phyloP scores from a whole-genome alignment of 2,329 filamentous ascomycete genomes.

The Byssothecium circinans region DNA sequence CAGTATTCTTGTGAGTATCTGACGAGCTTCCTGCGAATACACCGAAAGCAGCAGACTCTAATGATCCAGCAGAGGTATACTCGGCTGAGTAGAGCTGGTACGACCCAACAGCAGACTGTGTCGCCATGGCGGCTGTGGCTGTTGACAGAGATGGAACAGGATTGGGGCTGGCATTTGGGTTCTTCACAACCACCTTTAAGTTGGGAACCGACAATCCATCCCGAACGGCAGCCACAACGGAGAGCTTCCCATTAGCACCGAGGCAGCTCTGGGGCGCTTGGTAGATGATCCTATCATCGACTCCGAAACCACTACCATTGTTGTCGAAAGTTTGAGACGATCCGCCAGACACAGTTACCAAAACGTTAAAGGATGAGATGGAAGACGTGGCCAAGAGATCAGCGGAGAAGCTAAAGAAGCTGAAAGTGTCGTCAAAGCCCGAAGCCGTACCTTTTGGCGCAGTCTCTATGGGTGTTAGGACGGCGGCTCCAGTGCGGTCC shows the following conservation, averaged over 20 bases:
- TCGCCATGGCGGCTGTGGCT: slow-evolving; percentile 25
- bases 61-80: slow-evolving; percentile 17
- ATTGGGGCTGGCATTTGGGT: slow-evolving; percentile 20
- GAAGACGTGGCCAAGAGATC: slow-evolving; percentile 60
- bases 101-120: slow-evolving; percentile 23
- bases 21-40: slow-evolving; percentile 20
- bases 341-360: slow-evolving; percentile 54
- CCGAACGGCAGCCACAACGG: slow-evolving; percentile 30
- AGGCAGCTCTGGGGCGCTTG: slow-evolving; percentile 62
- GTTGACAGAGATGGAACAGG: slow-evolving; percentile 29
- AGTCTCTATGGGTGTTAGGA: slow-evolving; percentile 51
- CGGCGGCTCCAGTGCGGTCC: slow-evolving; percentile 54
- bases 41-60: slow-evolving; percentile 18
- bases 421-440: slow-evolving; percentile 64
- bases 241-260: slow-evolving; percentile 20
- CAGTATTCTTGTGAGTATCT: slow-evolving; percentile 23
- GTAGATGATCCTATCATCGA: slow-evolving; percentile 59
- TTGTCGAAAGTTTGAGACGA: slow-evolving; percentile 55
- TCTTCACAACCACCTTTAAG: slow-evolving; percentile 25
- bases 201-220: slow-evolving; percentile 14
- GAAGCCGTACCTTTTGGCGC: slow-evolving; percentile 52
- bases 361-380: slow-evolving; percentile 63
- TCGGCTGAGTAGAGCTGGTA: slow-evolving; percentile 31
- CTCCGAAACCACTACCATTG: slow-evolving; percentile 58
- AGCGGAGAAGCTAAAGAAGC: slow-evolving; percentile 38